Evolutionary conservation across 2,329 filamentous ascomycete species (phyloP), one percentile per base, ranked within the genome.

Genomic region (Neonectria coccinea): DNA sequence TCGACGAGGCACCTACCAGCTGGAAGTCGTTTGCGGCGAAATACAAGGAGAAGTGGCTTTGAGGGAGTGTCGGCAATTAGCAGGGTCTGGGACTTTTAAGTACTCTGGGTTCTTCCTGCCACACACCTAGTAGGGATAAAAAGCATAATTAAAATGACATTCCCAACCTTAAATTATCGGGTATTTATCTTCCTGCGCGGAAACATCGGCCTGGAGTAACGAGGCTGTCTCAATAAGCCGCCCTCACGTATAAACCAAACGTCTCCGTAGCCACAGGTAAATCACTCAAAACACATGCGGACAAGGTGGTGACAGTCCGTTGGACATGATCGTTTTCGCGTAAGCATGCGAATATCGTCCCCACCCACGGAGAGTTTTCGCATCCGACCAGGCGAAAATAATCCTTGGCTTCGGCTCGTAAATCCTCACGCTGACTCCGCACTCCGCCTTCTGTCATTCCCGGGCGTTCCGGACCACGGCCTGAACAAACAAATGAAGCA

Each of bases 21-120:
- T 81, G 79, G 79, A 78, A 75, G 70, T 74, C 77, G 3, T 80
- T 77, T 69, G 70, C 79, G 5, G 70, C 71, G 47, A 57, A 70
- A 60, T 72, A 78, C 63, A 77, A 68, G 67, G 39, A 4, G 5
- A 42, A 42, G 39, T 42, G 39, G 39, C n/a, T 11, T 11, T 42
- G 39, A 42, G n/a, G 2, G 39, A 5, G 16, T 4, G 6, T n/a
- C n/a, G n/a, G n/a, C n/a, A n/a, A n/a, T n/a, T n/a, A n/a, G n/a
- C n/a, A n/a, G n/a, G n/a, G n/a, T n/a, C n/a, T n/a, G n/a, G n/a
- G n/a, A n/a, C n/a, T n/a, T n/a, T n/a, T n/a, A n/a, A 5, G 11
- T 18, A 42, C 4, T 42, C 18, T 20, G 5, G 8, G 16, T 9
- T 11, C 29, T 11, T 4, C 10, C 9, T 4, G 9, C 11, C 31